Evolutionary conservation across 1,139 yeast genomes (phyloP).

Genomic region (Magnusiomyces tetraspermus): DNA sequence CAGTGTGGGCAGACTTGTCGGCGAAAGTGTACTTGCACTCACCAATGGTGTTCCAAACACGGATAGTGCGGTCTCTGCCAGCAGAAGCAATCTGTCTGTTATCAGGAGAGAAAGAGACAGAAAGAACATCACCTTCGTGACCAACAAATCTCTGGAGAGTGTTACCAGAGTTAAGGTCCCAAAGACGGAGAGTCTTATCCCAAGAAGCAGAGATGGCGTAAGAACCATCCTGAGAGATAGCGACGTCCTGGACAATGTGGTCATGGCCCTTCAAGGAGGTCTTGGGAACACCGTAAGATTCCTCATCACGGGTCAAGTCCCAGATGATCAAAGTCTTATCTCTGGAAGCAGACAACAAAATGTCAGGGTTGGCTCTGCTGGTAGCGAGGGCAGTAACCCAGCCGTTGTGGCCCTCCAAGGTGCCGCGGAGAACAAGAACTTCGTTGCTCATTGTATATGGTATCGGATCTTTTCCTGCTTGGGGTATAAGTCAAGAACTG

Average conservation of each 20-base stretch:
- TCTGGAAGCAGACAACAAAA: conserved; percentile 96
- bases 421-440: conserved; percentile 98
- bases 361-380: conserved; percentile 97
- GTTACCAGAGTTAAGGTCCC: conserved; percentile 96
- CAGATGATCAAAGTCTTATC: conserved; percentile 98
- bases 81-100: conserved; percentile 98
- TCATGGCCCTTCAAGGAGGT: conserved; percentile 97
- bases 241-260: conserved; percentile 97
- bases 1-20: conserved; percentile 70
- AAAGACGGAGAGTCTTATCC: conserved; percentile 98
- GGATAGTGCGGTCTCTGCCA: conserved; percentile 98
- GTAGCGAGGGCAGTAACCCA: conserved; percentile 99
- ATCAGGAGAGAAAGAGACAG: conserved; percentile 93
- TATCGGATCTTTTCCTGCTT: conserved; percentile 1
- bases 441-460: conserved; percentile 38
- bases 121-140: conserved; percentile 94
- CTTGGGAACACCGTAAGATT: conserved; percentile 97
- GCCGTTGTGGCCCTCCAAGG: conserved; percentile 66
- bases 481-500: neutral
- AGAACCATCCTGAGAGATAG: conserved; percentile 96
- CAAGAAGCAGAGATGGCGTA: conserved; percentile 98
- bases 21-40: conserved; percentile 88
- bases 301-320: conserved; percentile 97
- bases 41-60: conserved; percentile 99
- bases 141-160: conserved; percentile 94